Evolutionary conservation across 768 basidiomycete species (phyloP).

Genomic region (Suillus luteus): DNA sequence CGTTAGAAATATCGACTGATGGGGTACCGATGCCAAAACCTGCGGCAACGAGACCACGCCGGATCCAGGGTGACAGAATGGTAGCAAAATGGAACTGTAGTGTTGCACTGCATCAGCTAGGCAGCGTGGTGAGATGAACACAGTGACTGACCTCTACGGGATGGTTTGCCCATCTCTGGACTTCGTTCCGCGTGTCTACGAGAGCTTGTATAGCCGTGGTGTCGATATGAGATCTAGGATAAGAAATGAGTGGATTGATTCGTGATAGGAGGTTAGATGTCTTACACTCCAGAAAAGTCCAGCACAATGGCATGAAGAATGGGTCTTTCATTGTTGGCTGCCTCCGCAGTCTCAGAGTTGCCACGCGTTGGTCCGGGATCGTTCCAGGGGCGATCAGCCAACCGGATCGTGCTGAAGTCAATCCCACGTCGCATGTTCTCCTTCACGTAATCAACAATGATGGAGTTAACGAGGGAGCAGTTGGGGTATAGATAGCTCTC

Average conservation of each 20-base stretch:
- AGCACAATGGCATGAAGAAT: slow-evolving; percentile 83
- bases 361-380: slow-evolving; percentile 74
- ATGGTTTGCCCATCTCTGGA: slow-evolving; percentile 86
- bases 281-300: slow-evolving; percentile 85
- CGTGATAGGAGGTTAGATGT: slow-evolving; percentile 11
- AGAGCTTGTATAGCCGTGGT: slow-evolving; percentile 90
- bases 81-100: slow-evolving; percentile 90
- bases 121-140: not conserved
- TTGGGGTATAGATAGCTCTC: slow-evolving; percentile 91
- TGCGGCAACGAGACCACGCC: slow-evolving; percentile 84
- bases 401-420: slow-evolving; percentile 66
- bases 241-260: not conserved
- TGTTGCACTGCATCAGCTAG: slow-evolving; percentile 8
- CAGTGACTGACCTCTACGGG: slow-evolving; percentile 60
- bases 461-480: slow-evolving; percentile 64
- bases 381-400: slow-evolving; percentile 86
- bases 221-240: slow-evolving; percentile 77
- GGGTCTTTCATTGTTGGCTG: slow-evolving; percentile 58
- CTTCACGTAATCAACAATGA: slow-evolving; percentile 82
- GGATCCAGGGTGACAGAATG: slow-evolving; percentile 91
- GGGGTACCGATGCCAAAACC: slow-evolving; percentile 81
- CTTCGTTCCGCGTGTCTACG: slow-evolving; percentile 81
- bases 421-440: slow-evolving; percentile 71
- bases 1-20: slow-evolving; percentile 44
- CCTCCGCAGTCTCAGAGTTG: slow-evolving; percentile 47